Evolutionary conservation across 148 eudicot species (phyloP).

Genomic region (Rheum nobile): DNA sequence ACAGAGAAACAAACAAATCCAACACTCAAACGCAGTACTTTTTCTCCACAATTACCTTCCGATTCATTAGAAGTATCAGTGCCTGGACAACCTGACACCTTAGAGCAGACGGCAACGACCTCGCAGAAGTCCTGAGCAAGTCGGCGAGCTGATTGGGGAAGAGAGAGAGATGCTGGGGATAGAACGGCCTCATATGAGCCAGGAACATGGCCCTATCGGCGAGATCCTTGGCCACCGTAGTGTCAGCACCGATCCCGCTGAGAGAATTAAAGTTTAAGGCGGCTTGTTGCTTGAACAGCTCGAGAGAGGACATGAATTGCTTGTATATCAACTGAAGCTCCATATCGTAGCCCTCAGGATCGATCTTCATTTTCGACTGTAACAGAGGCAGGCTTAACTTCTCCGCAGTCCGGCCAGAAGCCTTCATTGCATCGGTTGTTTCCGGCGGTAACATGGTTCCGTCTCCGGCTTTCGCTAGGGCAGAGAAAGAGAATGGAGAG

Average conservation of each 20-base stretch:
- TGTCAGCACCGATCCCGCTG: slow-evolving; percentile 48
- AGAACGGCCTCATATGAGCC: slow-evolving; percentile 69
- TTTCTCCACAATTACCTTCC: slow-evolving; percentile 39
- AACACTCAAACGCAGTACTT: background rate
- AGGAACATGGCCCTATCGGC: slow-evolving; percentile 70
- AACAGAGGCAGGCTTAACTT: slow-evolving; percentile 50
- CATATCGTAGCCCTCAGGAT: slow-evolving; percentile 61
- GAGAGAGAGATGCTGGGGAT: slow-evolving; percentile 30
- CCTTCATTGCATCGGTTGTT: slow-evolving; percentile 33
- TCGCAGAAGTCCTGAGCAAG: slow-evolving; percentile 33
- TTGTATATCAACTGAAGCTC: slow-evolving; percentile 48
- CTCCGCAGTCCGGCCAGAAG: slow-evolving; percentile 49
- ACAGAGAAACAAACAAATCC: background rate
- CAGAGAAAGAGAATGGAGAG: background rate
- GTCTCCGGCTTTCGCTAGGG: background rate
- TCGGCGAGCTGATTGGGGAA: slow-evolving; percentile 51
- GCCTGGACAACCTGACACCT: slow-evolving; percentile 60
- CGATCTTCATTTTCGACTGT: slow-evolving; percentile 88
- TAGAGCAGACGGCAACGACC: slow-evolving; percentile 46
- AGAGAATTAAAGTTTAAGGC: slow-evolving; percentile 68
- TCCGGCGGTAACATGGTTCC: background rate
- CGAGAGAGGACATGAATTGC: slow-evolving; percentile 72
- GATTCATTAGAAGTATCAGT: slow-evolving; percentile 58
- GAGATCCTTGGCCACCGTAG: slow-evolving; percentile 55
- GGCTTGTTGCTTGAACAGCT: slow-evolving; percentile 64